Evolutionary conservation across 139 green algal species (phyloP).

Genomic region (Trebouxia sp.): DNA sequence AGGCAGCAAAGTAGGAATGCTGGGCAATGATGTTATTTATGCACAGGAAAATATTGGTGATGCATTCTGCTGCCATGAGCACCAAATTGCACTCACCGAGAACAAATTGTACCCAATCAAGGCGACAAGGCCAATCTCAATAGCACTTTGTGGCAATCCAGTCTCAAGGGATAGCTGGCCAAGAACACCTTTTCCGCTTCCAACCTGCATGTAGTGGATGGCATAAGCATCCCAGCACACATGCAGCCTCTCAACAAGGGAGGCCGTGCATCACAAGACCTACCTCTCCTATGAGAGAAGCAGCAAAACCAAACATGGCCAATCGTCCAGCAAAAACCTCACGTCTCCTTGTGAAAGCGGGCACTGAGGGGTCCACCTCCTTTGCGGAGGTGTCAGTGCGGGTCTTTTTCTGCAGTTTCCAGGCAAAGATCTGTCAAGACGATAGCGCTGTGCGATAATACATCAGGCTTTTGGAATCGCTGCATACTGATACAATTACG

Average conservation of each 20-base stretch:
- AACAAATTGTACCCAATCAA: constrained; percentile 52
- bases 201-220: constrained; percentile 2
- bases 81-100: neutral
- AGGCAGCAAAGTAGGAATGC: too few relatives aligned
- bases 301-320: constrained; percentile 73
- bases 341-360: constrained; percentile 32
- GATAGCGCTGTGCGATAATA: neutral
- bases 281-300: constrained; percentile 54
- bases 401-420: neutral
- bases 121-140: constrained; percentile 59
- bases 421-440: neutral
- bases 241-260: too few relatives aligned
- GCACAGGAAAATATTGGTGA: too few relatives aligned
- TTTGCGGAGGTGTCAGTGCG: constrained; percentile 20
- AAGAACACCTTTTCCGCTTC: constrained; percentile 65
- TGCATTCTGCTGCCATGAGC: too few relatives aligned
- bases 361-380: constrained; percentile 30
- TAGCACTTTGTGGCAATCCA: constrained; percentile 48
- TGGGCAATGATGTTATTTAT: too few relatives aligned
- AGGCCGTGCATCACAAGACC: constrained; percentile 8
- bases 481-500: too few relatives aligned
- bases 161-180: constrained; percentile 65
- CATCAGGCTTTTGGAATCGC: too few relatives aligned
- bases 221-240: too few relatives aligned
- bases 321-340: constrained; percentile 73